Evolutionary conservation across 2,329 filamentous ascomycete genomes (phyloP), one percentile per base, ranked within the genome.

Genomic region (Biscogniauxia marginata): DNA sequence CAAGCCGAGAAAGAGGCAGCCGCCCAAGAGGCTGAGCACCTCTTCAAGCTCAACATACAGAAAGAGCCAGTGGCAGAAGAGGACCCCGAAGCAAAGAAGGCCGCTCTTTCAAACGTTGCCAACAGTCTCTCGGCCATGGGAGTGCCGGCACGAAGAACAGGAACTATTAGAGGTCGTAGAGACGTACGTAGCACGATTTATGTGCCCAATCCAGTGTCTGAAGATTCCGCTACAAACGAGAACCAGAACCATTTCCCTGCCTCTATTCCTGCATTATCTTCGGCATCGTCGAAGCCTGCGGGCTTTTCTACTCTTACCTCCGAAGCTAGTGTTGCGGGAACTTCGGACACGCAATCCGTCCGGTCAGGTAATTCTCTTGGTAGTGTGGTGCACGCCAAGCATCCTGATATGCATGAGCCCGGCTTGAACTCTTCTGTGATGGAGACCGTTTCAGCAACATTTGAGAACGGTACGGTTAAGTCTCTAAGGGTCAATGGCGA

Each of bases 181-280:
- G 93, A 98, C 71, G 91, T 96, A 60, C 85, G 93, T 57, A 96
- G 96, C 73, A 97, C 93, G 1, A 87, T 96, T 53, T 93, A 95
- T 68, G 81, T 93, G 61, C 88, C 90, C 8, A 71, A 75, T 3
- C 63, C 64, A 62, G 71, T 71, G 7, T 60, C 69, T 22, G 62
- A 71, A 56, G 63, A 62, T 24, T 61, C 67, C 16, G 9, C 30
- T n/a, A 52, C 70, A 3, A 67, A 70, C 52, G 69, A 71, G 11
- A 68, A 65, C 43, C 63, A 71, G 11, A 68, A 65, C 43, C 63
- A 71, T 1, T 68, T 73, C 63, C 68, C 69, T 54, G 67, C 70
- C 52, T 71, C 71, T 16, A 77, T 75, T 22, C 75, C 74, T 25
- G 57, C 73, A n/a, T n/a, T 39, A 9, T 39, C 30, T 16, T 64